Evolutionary conservation across 306 rosid genomes (phyloP), one percentile per base, ranked within the genome.

Genomic region (Vigna unguiculata): DNA sequence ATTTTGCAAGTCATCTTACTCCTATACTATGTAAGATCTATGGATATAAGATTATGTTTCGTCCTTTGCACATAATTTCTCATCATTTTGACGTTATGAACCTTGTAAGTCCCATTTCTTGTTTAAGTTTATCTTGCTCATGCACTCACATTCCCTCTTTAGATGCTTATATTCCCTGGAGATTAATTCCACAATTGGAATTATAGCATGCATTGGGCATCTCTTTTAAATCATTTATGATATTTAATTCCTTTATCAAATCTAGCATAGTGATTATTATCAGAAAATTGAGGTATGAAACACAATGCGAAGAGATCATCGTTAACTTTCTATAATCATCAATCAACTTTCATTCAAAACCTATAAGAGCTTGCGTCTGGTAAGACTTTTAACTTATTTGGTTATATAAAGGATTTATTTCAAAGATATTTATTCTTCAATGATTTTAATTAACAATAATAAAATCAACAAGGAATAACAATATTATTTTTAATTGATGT

Each of bases 41-140:
- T 49, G 25, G 63, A 57, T 55, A 45, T 68, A 30, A 32, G 69
- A 19, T 68, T 19, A 55, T 32, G 69, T 36, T 28, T 54, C 20
- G 1, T 53, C 47, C 41, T 51, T 64, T 76, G 46, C 7, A 53
- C 62, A 19, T 20, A 69, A 75, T 61, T 32, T 47, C 36, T 47
- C 71, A 60, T 52, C 43, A 19, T 30, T 40, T 10, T 80, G 65
- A 30, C 74, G 60, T 19, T 7, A 24, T 38, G 47, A 61, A 61
- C 13, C 54, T 25, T 25, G 66, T 21, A 48, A 79, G 47, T 16
- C 16, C 20, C 25, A 51, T 61, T 28, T 71, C 12, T 40, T 38
- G 72, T 52, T 61, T 51, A 25, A 15, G 63, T 45, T 73, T 58
- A 43, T 43, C 17, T 58, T 41, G 21, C 17, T 3, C 38, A 28